Evolutionary conservation across 2,329 filamentous ascomycete species (phyloP).

Genomic region (Fusarium luffae): DNA sequence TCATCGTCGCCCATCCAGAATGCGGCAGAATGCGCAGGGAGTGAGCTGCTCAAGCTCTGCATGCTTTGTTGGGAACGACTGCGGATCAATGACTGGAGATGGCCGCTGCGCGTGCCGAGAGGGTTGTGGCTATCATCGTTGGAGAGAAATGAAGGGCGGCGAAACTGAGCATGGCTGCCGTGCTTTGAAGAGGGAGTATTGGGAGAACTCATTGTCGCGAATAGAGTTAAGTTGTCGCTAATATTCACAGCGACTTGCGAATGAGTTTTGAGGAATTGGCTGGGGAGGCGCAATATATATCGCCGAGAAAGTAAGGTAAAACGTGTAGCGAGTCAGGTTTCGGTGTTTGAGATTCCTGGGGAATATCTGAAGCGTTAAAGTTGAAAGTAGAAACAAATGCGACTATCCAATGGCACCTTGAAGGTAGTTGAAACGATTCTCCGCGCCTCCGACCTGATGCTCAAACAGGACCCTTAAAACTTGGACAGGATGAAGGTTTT

Average conservation of each 20-base stretch:
- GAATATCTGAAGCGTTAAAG: conserved; percentile 27
- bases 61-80: conserved; percentile 52
- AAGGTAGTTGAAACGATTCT: conserved; percentile 26
- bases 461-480: conserved; percentile 13
- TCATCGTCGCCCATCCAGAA: conserved; percentile 50
- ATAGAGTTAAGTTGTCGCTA: conserved; percentile 14
- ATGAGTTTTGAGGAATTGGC: not conserved
- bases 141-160: conserved; percentile 49
- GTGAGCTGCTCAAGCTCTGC: conserved; percentile 46
- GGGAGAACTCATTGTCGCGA: conserved; percentile 48
- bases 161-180: conserved; percentile 37
- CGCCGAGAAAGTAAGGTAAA: conserved; percentile 9
- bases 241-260: conserved; percentile 16
- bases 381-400: conserved; percentile 23
- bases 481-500: not conserved
- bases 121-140: conserved; percentile 50
- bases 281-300: conserved; percentile 7
- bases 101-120: conserved; percentile 52
- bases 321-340: conserved; percentile 19
- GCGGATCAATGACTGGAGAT: conserved; percentile 54
- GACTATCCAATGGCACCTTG: conserved; percentile 8
- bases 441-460: conserved; percentile 14
- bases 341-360: conserved; percentile 10
- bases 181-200: conserved; percentile 43
- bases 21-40: conserved; percentile 34